Percentiles rank a stretch among this genome's conserved stretches.
Evolutionary conservation across 345 rosid species (phyloP).

Genomic region (Mangifera indica): DNA sequence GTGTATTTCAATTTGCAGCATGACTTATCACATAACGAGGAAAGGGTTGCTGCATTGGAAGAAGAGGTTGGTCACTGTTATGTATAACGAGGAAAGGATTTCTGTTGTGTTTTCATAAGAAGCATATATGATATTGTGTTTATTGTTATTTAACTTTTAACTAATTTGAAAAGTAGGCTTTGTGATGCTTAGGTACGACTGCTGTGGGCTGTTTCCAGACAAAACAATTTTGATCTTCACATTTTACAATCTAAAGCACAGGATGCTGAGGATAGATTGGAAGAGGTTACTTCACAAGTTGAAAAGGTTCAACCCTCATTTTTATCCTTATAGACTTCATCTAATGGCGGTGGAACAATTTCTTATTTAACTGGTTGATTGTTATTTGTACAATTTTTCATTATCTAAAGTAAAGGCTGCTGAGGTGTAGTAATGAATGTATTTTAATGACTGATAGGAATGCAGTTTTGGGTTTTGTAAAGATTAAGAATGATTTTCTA

Average conservation of each 20-base stretch:
- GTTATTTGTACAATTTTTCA: too few relatives aligned
- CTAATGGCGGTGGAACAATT: not conserved
- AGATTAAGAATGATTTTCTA: not conserved
- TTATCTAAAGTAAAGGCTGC: too few relatives aligned
- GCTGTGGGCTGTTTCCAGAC: conserved; percentile 69
- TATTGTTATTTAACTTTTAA: conserved; percentile 15
- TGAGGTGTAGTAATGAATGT: not conserved
- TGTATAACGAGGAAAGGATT: not conserved
- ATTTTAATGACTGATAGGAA: not conserved
- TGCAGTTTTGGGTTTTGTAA: not conserved
- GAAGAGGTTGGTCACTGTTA: conserved; percentile 60
- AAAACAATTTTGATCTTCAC: conserved; percentile 74
- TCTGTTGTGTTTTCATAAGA: not conserved
- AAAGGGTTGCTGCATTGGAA: conserved; percentile 40
- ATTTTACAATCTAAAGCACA: conserved; percentile 51
- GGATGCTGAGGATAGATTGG: conserved; percentile 49
- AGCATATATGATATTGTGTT: not conserved
- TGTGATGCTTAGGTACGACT: conserved; percentile 51
- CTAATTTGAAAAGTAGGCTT: conserved; percentile 38
- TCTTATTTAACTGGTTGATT: not conserved
- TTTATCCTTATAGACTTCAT: not conserved
- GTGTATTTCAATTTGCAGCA: conserved; percentile 39
- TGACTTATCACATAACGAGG: conserved; percentile 33
- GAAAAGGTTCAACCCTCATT: conserved; percentile 42
- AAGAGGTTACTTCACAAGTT: conserved; percentile 38